These are phyloP conservation scores for Macaranga tanarius DNA, from an alignment of 441 rosid genomes.

Conservation along the genomic window DNA sequence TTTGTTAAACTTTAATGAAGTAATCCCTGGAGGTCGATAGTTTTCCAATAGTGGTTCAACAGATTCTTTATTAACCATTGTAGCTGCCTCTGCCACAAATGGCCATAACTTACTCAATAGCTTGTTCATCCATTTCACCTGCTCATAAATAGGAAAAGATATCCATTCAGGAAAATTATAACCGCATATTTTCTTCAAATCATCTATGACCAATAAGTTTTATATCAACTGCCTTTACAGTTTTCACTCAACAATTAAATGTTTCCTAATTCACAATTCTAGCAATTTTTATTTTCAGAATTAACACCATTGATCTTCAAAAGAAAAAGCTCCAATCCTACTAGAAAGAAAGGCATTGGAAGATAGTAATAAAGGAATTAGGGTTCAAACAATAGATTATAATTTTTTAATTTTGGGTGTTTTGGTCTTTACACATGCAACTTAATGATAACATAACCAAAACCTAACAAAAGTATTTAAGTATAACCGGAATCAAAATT, in stretches of 20 bases:
- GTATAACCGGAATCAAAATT: too few species aligned
- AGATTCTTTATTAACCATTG: slow-evolving; percentile 79
- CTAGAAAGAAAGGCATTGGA: too few species aligned
- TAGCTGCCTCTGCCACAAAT: slow-evolving; percentile 88
- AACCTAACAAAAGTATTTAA: too few species aligned
- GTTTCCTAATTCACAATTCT: too few species aligned
- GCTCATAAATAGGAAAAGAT: slow-evolving; percentile 91
- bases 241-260: not conserved
- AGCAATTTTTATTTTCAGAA: not conserved
- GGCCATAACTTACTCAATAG: slow-evolving; percentile 94
- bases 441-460: too few species aligned
- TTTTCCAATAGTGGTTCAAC: slow-evolving; percentile 94
- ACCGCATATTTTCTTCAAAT: slow-evolving; percentile 91
- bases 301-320: not conserved
- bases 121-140: slow-evolving; percentile 99
- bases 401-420: too few species aligned
- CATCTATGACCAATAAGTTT: slow-evolving; percentile 88
- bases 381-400: too few species aligned
- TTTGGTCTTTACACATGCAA: too few species aligned
- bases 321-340: not conserved
- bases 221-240: slow-evolving; percentile 63
- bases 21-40: slow-evolving; percentile 87
- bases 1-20: slow-evolving; percentile 80
- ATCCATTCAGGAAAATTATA: slow-evolving; percentile 96
- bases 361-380: too few species aligned